Evolutionary conservation across 352 stramenopile species (phyloP), one percentile per base, ranked within the genome.

Genomic region (Phytophthora sp.): DNA sequence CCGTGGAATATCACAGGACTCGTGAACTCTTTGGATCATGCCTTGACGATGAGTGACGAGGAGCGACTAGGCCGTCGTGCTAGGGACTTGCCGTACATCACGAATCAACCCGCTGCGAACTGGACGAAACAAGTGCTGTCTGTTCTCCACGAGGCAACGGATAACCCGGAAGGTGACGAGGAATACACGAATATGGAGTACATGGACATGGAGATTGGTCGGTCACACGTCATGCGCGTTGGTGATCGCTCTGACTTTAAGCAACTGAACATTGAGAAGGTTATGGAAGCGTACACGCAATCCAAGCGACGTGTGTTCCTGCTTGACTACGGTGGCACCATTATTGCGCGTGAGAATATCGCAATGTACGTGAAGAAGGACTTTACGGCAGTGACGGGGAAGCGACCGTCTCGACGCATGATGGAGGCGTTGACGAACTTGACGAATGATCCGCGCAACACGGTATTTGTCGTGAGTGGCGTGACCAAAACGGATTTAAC

Each of bases 401-500:
- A 97, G 67, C 89, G 94, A 54, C 96, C 96, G 21, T 93, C 91
- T 30, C 71, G 71, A 31, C 71, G 86, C 23, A 97, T 98, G 69
- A 83, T 98, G 30, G 79, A 97, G 12, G 91, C 95, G 0, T 59
- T 99, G 50, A 74, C 77, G 12, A 77, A 86, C 62, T 77, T 99
- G 11, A 96, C 88, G 35, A 66, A 81, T 30, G 96, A 99, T 62
- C 88, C 90, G 16, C 76, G 79, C 27, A 99, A 99, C 83, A 97
- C 91, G 3, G 93, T 99, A n/a, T 98, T 98, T 73, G 93, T 99
- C n/a, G 92, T 99, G 21, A 98, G 93, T 42, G 96, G 96, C 20
- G 91, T 99, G 63, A 96, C 89, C 4, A 83, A 92, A 47, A 77
- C 88, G 53, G 96, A 98, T 65, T 76, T 99, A 24, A 90, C 94